A percentile compares a stretch with the other conserved stretches of the same genome.
Evolutionary conservation across 2,329 filamentous ascomycete species (phyloP).

Genomic region (Fusarium albosuccineum): DNA sequence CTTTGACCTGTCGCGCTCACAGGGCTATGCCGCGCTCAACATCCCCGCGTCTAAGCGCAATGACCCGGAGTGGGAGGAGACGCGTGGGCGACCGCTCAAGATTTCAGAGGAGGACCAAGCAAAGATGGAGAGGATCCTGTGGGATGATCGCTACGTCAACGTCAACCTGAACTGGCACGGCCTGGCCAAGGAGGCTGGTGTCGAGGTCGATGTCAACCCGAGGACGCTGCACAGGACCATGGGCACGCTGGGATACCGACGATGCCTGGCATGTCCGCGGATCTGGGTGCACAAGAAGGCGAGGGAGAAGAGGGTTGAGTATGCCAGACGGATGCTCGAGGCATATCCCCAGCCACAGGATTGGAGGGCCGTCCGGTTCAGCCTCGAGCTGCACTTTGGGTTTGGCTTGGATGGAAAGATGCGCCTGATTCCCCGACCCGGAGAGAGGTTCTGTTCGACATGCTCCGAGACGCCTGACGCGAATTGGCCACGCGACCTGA

Average conservation of each 20-base stretch:
- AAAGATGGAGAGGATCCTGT: slow-evolving; percentile 55
- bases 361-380: slow-evolving; percentile 53
- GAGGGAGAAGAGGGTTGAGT: slow-evolving; percentile 51
- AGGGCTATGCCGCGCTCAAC: slow-evolving; percentile 55
- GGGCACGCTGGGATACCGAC: slow-evolving; percentile 53
- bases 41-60: slow-evolving; percentile 50
- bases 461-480: slow-evolving; percentile 45
- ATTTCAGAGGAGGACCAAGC: slow-evolving; percentile 51
- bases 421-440: slow-evolving; percentile 51
- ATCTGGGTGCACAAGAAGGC: slow-evolving; percentile 49
- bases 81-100: slow-evolving; percentile 53
- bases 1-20: slow-evolving; percentile 54
- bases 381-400: slow-evolving; percentile 55
- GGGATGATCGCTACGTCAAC: slow-evolving; percentile 51
- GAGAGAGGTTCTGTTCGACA: slow-evolving; percentile 50
- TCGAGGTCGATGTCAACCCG: slow-evolving; percentile 51
- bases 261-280: slow-evolving; percentile 51
- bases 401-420: slow-evolving; percentile 55
- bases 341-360: slow-evolving; percentile 48
- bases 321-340: slow-evolving; percentile 52
- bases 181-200: slow-evolving; percentile 51
- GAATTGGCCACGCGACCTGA: slow-evolving; percentile 51
- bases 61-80: slow-evolving; percentile 56
- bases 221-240: slow-evolving; percentile 54
- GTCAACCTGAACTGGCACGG: slow-evolving; percentile 52